These are phyloP conservation scores for Xylaria flabelliformis DNA, from an alignment of 495 filamentous ascomycete genomes.

Conservation along the genomic window DNA sequence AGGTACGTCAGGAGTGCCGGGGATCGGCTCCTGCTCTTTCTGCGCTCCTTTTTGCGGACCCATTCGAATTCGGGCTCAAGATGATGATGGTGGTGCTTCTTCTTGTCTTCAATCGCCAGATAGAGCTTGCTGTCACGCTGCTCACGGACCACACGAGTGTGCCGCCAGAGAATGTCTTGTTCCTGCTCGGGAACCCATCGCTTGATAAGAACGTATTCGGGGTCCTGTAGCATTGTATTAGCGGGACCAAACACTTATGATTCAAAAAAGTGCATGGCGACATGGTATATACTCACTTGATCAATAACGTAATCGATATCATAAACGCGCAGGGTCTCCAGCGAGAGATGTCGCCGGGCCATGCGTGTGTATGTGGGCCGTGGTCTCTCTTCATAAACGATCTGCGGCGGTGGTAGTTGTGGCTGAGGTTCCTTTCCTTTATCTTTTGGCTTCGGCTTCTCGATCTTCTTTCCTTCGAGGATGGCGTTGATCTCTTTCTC, in stretches of 20 bases:
- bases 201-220: constrained; percentile 78
- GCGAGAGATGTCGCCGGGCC: constrained; percentile 60
- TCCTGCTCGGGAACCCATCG: constrained; percentile 74
- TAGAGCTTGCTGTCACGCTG: constrained; percentile 45
- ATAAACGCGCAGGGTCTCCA: constrained; percentile 59
- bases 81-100: constrained; percentile 60
- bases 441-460: constrained; percentile 44
- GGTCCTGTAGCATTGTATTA: constrained; percentile 56
- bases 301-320: constrained; percentile 62
- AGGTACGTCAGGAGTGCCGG: constrained; percentile 53
- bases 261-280: neutral
- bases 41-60: constrained; percentile 68
- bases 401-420: constrained; percentile 5
- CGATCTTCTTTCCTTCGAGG: constrained; percentile 57
- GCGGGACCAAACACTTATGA: constrained; percentile 17
- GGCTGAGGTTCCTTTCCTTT: constrained; percentile 26
- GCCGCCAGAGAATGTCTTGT: constrained; percentile 74
- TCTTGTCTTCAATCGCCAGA: constrained; percentile 57
- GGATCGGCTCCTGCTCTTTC: constrained; percentile 50
- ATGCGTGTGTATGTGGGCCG: constrained; percentile 64
- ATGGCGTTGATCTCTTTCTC: constrained; percentile 61
- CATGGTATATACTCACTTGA: constrained; percentile 43
- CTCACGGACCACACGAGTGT: constrained; percentile 69
- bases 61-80: constrained; percentile 56
- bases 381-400: constrained; percentile 27